A percentile compares a stretch with the other conserved stretches of the same genome.
These are phyloP conservation scores for Nyctanthes arbortristis DNA, from an alignment of 257 asterid species.

Conservation along the genomic window DNA sequence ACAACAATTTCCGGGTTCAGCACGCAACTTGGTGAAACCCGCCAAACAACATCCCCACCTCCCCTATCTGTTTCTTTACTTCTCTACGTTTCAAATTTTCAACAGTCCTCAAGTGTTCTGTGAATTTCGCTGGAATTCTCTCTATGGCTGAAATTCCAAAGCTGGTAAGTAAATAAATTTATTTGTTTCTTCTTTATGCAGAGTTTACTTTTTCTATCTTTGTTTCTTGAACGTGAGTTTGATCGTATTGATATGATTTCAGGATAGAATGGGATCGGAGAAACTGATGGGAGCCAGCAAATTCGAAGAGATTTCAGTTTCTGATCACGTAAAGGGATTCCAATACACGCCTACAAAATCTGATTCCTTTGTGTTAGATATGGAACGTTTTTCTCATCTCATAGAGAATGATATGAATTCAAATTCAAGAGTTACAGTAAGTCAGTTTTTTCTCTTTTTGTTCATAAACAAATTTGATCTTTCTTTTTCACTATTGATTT, in stretches of 20 bases:
- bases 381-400: too few relatives aligned
- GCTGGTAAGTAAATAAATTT: too few relatives aligned
- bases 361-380: constrained; percentile 66
- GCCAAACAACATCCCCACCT: constrained; percentile 24
- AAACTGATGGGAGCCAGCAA: constrained; percentile 26
- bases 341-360: constrained; percentile 32
- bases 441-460: constrained; percentile 13
- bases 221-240: background rate
- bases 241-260: constrained; percentile 11
- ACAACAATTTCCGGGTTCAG: constrained; percentile 24
- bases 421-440: constrained; percentile 67
- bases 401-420: constrained; percentile 49
- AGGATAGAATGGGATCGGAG: constrained; percentile 49
- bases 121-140: background rate
- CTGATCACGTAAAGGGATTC: constrained; percentile 38
- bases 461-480: background rate
- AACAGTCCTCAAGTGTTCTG: constrained; percentile 9
- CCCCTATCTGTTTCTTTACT: constrained; percentile 4
- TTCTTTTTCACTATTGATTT: background rate
- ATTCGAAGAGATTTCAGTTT: constrained; percentile 23
- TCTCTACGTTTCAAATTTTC: constrained; percentile 7
- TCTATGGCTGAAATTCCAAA: too few relatives aligned
- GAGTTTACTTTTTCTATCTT: background rate
- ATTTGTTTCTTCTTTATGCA: background rate
- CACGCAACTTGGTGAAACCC: constrained; percentile 28